Evolutionary conservation across 805 yeast genomes (phyloP), one percentile per base, ranked within the genome.

Genomic region (Candida nonsorbophila): DNA sequence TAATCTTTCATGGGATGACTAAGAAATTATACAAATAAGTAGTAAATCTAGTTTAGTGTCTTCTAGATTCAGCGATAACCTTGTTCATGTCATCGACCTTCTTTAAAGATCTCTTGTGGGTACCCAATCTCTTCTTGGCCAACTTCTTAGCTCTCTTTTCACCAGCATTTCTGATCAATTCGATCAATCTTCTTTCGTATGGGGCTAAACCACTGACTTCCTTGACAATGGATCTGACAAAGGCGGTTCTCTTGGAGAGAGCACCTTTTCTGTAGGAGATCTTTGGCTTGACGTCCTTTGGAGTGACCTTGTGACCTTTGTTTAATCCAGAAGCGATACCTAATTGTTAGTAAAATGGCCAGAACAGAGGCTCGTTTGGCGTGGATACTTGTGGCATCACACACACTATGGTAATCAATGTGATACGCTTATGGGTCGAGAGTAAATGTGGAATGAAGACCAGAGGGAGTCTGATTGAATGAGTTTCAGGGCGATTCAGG

Each of bases 121-220:
- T 86, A 76, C 99, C 99, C 66, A 92, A 85, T 85, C 92, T 90
- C 95, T 85, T 92, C 92, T 92, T 92, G 53, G 97, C 97, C 66
- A 92, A 87, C 87, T 92, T 92, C 86, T 92, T 85, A 55, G 99
- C 98, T 79, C 97, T 92, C 94, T 92, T 92, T 77, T 92, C 99
- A 81, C 96, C 95, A 68, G 96, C 88, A 78, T 94, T 92, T 82
- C 98, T 92, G 83, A 92, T 79, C 75, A 92, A 80, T 77, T 92
- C 99, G 62, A 94, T 84, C 68, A 92, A 81, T 77, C 99, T 88
- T 80, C 96, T 88, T 79, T 92, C 99, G 73, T 92, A 92, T 74
- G 99, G 98, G 51, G 99, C 96, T 65, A 92, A 79, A 69, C 98
- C 98, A 54, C 95, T 74, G 57, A 92, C 97, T 77, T 92, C 99